Evolutionary conservation across 2,329 filamentous ascomycete genomes (phyloP), one percentile per base, ranked within the genome.

Genomic region (Aphanocladium album): DNA sequence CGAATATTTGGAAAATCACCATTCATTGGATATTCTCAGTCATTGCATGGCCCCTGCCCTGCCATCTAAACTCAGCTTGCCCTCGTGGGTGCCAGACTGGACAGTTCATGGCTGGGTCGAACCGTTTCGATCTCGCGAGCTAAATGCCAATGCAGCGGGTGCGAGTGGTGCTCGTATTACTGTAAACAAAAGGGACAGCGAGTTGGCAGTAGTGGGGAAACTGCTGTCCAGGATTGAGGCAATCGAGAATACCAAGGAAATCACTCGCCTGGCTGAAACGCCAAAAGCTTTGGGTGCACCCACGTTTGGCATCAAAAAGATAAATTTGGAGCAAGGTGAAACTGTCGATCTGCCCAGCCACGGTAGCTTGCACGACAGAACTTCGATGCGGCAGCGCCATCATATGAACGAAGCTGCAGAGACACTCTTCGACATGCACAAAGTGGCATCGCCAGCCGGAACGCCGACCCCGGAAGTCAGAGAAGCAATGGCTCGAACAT

Each of bases 61-160:
- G 17, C 55, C 55, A 0, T 63, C 61, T 12, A 60, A 23, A 0
- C 41, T 64, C 12, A 46, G 5, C 1, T 16, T 64, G 6, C 63
- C 63, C 2, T 62, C 61, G 1, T 63, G 63, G 63, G 61, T 64
- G 5, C 63, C 63, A 21, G 63, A 64, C 51, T 63, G 61, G 63
- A 63, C 56, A 3, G n/a, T 57, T 1, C 60, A 60, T 2, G 62
- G 62, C 14, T 63, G 62, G 62, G 60, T 56, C 14, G 62, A 64
- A 23, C 61, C 62, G 2, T 35, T 63, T 2, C 45, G 61, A 5
- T 61, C 57, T 5, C 61, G 62, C 1, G 55, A 19, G 1, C 21
- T 64, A 1, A 27, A 54, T 2, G 51, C 37, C 9, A 47, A 19
- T 8, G 58, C 57, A 7, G 27, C n/a, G 0, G 61, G 61, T 4